Evolutionary conservation across 495 filamentous ascomycete species (phyloP).

Genomic region (Extremus antarcticus): DNA sequence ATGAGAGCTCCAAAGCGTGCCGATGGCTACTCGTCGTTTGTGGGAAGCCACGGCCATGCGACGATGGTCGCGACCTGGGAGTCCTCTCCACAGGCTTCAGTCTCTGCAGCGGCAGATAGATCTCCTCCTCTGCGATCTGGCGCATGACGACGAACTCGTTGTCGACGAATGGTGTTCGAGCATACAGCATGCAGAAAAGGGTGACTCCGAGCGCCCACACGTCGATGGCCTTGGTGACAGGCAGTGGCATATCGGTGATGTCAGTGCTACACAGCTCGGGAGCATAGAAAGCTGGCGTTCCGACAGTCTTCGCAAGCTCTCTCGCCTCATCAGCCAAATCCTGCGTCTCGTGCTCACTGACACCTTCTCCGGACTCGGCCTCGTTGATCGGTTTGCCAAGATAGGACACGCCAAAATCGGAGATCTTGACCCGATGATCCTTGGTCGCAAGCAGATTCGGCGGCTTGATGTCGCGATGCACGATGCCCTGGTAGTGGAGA

Average conservation of each 20-base stretch:
- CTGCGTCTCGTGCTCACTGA: constrained; percentile 70
- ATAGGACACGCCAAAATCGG: constrained; percentile 98
- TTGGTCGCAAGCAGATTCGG: constrained; percentile 88
- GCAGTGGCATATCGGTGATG: constrained; percentile 38
- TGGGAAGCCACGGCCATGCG: constrained; percentile 24
- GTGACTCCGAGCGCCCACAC: constrained; percentile 97
- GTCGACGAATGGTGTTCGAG: constrained; percentile 82
- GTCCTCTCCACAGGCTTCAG: constrained; percentile 63
- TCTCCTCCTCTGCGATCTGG: constrained; percentile 78
- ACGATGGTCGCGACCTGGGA: constrained; percentile 29
- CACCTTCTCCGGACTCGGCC: constrained; percentile 64
- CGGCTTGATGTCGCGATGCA: constrained; percentile 97
- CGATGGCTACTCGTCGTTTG: constrained; percentile 41
- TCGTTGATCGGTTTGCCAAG: constrained; percentile 72
- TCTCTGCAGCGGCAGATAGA: constrained; percentile 72
- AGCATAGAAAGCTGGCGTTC: constrained; percentile 94
- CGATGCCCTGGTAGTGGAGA: constrained; percentile 90
- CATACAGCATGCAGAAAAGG: constrained; percentile 88
- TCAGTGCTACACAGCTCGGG: constrained; percentile 93
- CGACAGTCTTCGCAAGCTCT: constrained; percentile 93
- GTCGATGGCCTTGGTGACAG: constrained; percentile 68
- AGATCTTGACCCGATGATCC: constrained; percentile 87
- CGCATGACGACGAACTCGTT: constrained; percentile 85
- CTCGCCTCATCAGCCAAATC: constrained; percentile 75
- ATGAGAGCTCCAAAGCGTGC: constrained; percentile 57